Base-by-base conservation (phyloP, 2,329 filamentous ascomycete genomes). In the Fonsecaea erecta region DNA sequence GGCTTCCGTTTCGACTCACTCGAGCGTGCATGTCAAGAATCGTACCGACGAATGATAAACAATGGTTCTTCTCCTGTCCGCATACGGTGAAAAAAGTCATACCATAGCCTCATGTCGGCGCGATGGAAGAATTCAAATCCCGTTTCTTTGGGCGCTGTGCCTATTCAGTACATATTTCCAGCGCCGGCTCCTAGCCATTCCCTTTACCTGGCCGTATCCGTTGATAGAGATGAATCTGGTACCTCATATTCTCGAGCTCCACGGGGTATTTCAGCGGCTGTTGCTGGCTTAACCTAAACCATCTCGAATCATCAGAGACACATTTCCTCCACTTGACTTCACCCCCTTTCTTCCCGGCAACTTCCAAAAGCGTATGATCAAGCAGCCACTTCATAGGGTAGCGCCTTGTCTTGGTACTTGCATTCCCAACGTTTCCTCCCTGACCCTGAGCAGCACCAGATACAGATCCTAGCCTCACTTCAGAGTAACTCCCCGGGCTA, bases 311-410 rank as follows among this genome's bases (percentile, higher is more conserved):
- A 66, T 93, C 84, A 24, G 87, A 86, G 60, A 90, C 81, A 1
- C 96, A 65, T 77, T 90, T 92, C 70, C 88, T 85, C 94, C 94
- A 98, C 26, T 78, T 75, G 70, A 35, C 71, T 34, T 51, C 52
- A 11, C 59, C 52, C 8, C 61, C 53, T 21, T 48, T 40, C 11
- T 52, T 40, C 0, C 75, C 76, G 55, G 73, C 76, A 48, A 83
- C 79, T 54, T 78, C 74, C 12, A 92, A 76, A 21, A 99, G 78
- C 1, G 92, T 90, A 74, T 95, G 90, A 73, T 97, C 90, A 1
- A 99, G 81, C 16, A 99, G 81, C 88, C 93, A 97, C 72, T 91
- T 89, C 93, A 97, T 98, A 0, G 94, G 94, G 75, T 98, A 98
- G 67, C 85, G 87, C 85, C 73, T 85, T 84, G 68, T 84, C 54